Percentiles rank a stretch among this genome's conserved stretches.
phyloP scores from a whole-genome alignment of 331 rosid species.

The Malus hybrid region DNA sequence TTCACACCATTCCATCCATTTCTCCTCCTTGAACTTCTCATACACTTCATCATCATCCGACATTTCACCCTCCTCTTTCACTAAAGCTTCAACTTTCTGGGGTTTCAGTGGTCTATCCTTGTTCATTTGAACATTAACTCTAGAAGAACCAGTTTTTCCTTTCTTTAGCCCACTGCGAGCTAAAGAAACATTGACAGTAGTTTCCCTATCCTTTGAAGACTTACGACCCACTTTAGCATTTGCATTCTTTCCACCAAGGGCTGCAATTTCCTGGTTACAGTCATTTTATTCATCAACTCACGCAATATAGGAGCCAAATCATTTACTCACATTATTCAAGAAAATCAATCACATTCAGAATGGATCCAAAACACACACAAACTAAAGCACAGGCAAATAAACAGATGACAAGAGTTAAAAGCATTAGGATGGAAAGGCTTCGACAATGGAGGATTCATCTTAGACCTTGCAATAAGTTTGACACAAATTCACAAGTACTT shows the following conservation, averaged over 20 bases:
- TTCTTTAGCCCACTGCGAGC: slow-evolving; percentile 51
- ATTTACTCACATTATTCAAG: neutral
- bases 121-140: slow-evolving; percentile 41
- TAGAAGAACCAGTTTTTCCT: slow-evolving; percentile 56
- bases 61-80: slow-evolving; percentile 99
- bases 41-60: slow-evolving; percentile 91
- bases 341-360: neutral
- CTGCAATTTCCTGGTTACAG: slow-evolving; percentile 65
- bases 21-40: slow-evolving; percentile 97
- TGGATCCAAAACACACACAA: neutral
- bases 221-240: slow-evolving; percentile 63
- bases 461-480: neutral
- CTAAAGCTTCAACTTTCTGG: slow-evolving; percentile 66
- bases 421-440: neutral
- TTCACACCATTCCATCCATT: slow-evolving; percentile 99
- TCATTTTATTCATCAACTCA: slow-evolving; percentile 13
- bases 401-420: neutral
- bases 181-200: slow-evolving; percentile 29
- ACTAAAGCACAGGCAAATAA: neutral
- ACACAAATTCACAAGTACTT: neutral
- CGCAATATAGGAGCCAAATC: neutral
- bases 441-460: neutral
- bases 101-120: slow-evolving; percentile 53
- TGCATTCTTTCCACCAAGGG: slow-evolving; percentile 64
- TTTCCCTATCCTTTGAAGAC: slow-evolving; percentile 69